Percentiles rank a stretch among this genome's conserved stretches.
phyloP scores from a whole-genome alignment of 108 stramenopile genomes.

The Chaetoceros muelleri region DNA sequence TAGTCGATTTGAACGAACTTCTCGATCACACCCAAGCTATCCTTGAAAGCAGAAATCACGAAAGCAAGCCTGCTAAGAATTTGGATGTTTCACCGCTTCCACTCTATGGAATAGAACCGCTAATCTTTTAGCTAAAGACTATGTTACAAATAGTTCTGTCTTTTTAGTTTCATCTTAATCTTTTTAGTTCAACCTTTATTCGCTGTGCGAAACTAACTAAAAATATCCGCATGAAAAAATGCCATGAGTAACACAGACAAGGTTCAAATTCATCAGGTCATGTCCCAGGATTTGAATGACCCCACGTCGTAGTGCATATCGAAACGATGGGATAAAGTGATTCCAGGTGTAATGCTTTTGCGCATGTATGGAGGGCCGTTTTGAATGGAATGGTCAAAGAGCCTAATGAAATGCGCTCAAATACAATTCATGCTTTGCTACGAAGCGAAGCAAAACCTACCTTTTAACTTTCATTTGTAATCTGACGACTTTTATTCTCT shows the following conservation, averaged over 20 bases:
- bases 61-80: background rate
- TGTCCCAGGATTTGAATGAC: constrained; percentile 16
- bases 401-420: constrained; percentile 34
- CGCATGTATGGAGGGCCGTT: constrained; percentile 30
- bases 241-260: too few relatives aligned
- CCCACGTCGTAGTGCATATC: constrained; percentile 14
- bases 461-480: constrained; percentile 2
- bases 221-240: too few relatives aligned
- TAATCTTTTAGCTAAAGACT: background rate
- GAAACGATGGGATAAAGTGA: constrained; percentile 30
- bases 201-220: too few relatives aligned
- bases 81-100: background rate
- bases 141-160: too few relatives aligned
- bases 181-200: too few relatives aligned
- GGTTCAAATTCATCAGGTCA: too few relatives aligned
- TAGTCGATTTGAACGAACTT: background rate
- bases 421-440: background rate
- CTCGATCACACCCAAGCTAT: background rate
- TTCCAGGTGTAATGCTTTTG: constrained; percentile 15
- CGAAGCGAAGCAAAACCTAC: too few relatives aligned
- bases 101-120: background rate
- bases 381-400: constrained; percentile 14
- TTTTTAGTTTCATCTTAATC: too few relatives aligned
- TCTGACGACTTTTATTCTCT: constrained; percentile 32
- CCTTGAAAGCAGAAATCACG: background rate